Evolutionary conservation across 73 alveolate species (phyloP).

Genomic region (Paraurostyla sp.): DNA sequence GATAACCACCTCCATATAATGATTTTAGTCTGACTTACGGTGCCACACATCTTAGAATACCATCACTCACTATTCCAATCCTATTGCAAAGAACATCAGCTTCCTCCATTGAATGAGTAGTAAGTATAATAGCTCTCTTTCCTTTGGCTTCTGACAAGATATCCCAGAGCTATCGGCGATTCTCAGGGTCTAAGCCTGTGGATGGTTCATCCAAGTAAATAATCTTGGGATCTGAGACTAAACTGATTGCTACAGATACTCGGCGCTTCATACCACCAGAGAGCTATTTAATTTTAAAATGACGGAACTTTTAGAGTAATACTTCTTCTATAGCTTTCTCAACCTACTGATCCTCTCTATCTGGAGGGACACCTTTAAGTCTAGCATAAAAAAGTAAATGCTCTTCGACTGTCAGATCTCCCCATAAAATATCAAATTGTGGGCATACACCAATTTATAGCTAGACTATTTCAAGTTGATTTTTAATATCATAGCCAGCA

Average conservation of each 20-base stretch:
- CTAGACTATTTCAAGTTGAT: constrained; percentile 87
- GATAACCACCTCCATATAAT: constrained; percentile 93
- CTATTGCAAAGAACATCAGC: constrained; percentile 98
- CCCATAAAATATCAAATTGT: constrained; percentile 96
- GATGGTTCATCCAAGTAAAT: constrained; percentile 98
- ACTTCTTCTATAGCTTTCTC: constrained; percentile 95
- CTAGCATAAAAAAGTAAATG: constrained; percentile 96
- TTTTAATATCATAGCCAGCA: constrained; percentile 93
- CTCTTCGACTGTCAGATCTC: constrained; percentile 94
- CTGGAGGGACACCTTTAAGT: constrained; percentile 90
- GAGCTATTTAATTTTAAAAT: constrained; percentile 86
- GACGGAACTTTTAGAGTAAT: constrained; percentile 83
- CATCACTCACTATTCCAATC: constrained; percentile 94
- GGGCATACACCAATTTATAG: constrained; percentile 98
- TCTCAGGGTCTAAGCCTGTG: constrained; percentile 98
- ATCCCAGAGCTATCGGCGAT: constrained; percentile 98
- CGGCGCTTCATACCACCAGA: constrained; percentile 99
- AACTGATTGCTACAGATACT: constrained; percentile 94
- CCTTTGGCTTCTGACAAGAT: constrained; percentile 92
- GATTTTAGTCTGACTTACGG: constrained; percentile 88
- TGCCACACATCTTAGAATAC: constrained; percentile 92
- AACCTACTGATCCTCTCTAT: constrained; percentile 79
- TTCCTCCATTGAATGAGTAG: constrained; percentile 99
- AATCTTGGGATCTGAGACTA: constrained; percentile 97
- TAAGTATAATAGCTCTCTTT: constrained; percentile 95